phyloP scores from a whole-genome alignment of 1,284 basidiomycete genomes.

The Blastosporella zonata region DNA sequence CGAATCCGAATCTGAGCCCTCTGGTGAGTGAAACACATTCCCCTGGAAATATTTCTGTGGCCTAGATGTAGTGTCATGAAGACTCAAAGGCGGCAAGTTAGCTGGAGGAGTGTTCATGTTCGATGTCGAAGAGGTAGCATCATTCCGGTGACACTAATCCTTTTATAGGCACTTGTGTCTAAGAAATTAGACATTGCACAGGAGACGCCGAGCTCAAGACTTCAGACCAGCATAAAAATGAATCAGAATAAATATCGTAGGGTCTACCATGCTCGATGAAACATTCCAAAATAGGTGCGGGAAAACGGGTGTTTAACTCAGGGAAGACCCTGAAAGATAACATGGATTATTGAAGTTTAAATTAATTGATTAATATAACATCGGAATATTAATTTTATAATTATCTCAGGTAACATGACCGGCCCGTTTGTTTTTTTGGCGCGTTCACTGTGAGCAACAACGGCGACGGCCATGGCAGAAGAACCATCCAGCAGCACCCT shows the following conservation, averaged over 20 bases:
- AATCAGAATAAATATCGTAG: no score
- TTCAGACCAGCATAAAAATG: no score
- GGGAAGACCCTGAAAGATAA: no score
- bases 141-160: constrained; percentile 8
- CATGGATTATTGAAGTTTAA: no score
- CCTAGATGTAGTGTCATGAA: no score
- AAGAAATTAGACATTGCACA: constrained; percentile 9
- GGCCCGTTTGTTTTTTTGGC: background rate
- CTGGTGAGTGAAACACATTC: constrained; percentile 12
- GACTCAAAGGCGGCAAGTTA: background rate
- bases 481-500: constrained; percentile 18
- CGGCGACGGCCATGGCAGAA: constrained; percentile 7
- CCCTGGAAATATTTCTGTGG: constrained; percentile 3
- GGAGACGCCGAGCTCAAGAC: background rate
- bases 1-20: constrained; percentile 22
- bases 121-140: background rate
- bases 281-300: background rate
- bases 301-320: no score
- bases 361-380: no score
- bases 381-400: no score
- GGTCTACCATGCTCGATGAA: no score
- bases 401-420: constrained; percentile 3
- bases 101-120: no score
- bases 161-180: constrained; percentile 12
- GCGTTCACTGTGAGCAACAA: background rate